Percentiles rank a stretch among this genome's conserved stretches.
Evolutionary conservation across 345 rosid genomes (phyloP).

Genomic region (Murraya koenigii): DNA sequence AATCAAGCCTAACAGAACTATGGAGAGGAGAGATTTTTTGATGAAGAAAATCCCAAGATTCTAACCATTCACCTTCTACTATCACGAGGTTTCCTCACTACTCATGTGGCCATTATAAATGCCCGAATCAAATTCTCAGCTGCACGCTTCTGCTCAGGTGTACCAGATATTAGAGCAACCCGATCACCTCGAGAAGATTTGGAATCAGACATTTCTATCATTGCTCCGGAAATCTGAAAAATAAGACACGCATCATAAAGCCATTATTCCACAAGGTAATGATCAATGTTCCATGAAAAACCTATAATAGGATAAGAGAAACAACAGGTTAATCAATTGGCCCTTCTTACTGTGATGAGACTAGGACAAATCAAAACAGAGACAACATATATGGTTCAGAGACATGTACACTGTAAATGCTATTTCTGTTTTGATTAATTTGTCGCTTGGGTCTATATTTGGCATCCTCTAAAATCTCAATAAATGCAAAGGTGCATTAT

Average conservation of each 20-base stretch:
- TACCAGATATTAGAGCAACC: constrained; percentile 81
- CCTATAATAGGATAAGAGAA: background rate
- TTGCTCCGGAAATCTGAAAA: constrained; percentile 97
- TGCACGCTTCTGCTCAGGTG: constrained; percentile 80
- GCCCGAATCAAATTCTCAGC: constrained; percentile 98
- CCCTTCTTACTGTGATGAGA: background rate
- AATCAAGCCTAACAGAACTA: constrained; percentile 38
- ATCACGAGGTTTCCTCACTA: constrained; percentile 18
- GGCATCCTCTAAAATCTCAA: background rate
- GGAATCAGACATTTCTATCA: constrained; percentile 84
- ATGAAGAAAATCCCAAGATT: constrained; percentile 27
- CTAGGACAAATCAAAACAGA: background rate
- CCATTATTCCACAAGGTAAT: background rate
- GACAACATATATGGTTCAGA: background rate
- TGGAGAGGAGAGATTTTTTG: constrained; percentile 27
- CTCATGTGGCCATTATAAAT: constrained; percentile 86
- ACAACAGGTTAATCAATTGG: background rate
- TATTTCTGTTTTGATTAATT: background rate
- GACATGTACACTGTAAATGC: background rate
- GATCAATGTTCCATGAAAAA: background rate
- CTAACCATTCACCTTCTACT: constrained; percentile 40
- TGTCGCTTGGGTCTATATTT: background rate
- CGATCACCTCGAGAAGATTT: constrained; percentile 77
- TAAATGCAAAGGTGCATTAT: background rate
- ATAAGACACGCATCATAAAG: constrained; percentile 17